These are phyloP conservation scores for Abortiporus biennis DNA, from an alignment of 1,284 basidiomycete species.

Conservation along the genomic window DNA sequence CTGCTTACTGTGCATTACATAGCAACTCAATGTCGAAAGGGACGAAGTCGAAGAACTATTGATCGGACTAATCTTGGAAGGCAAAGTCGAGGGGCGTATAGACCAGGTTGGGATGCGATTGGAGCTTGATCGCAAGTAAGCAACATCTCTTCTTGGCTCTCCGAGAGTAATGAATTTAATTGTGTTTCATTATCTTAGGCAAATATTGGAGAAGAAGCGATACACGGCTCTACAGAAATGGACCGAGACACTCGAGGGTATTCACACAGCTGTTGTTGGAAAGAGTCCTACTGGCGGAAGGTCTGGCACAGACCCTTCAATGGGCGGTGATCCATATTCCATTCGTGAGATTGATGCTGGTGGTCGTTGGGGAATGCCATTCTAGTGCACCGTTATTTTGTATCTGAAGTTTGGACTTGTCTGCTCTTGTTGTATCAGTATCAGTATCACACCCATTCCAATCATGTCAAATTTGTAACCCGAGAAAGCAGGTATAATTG, in stretches of 20 bases:
- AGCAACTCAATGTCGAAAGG: conserved; percentile 90
- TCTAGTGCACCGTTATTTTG: conserved; percentile 2
- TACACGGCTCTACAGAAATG: conserved; percentile 81
- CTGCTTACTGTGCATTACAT: no score
- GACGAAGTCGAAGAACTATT: conserved; percentile 91
- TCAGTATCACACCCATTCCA: no score
- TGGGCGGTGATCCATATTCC: neutral
- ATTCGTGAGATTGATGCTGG: conserved; percentile 9
- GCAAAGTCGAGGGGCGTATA: conserved; percentile 91
- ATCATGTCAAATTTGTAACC: no score
- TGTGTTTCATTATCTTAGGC: no score
- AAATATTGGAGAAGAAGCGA: conserved; percentile 77
- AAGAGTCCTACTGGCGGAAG: conserved; percentile 51
- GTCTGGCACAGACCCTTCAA: conserved; percentile 5
- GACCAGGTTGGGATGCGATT: conserved; percentile 93
- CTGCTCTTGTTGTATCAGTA: no score
- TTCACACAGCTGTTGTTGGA: conserved; percentile 67
- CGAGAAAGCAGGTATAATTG: no score
- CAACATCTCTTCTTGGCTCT: conserved; percentile 16
- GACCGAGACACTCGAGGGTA: conserved; percentile 68
- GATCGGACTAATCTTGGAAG: conserved; percentile 91
- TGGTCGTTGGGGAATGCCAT: neutral
- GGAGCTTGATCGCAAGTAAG: conserved; percentile 84
- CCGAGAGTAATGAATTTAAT: neutral
- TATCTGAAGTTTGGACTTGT: no score